Percentiles rank a stretch among this genome's conserved stretches.
Conservation (phyloP, 371 early-diverging fungal species). For the Cokeromyces recurvatus region DNA sequence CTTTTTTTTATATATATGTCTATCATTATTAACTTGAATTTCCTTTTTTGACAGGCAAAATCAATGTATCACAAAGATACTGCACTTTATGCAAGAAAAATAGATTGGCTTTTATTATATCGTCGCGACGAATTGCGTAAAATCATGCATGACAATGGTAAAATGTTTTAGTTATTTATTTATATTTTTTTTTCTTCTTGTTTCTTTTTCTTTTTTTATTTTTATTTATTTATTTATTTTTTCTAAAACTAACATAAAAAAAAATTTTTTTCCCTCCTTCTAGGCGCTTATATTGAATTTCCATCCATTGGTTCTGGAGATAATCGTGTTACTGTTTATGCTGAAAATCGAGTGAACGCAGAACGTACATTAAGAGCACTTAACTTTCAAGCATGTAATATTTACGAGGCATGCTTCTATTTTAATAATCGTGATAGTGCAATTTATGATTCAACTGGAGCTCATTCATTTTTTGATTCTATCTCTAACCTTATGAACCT, state of each 20-base stretch:
- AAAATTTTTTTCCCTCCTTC: background rate
- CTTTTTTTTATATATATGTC: background rate
- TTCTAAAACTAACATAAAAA: background rate
- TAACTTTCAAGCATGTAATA: slow-evolving; percentile 53
- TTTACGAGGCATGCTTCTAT: slow-evolving; percentile 57
- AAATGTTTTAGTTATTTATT: slow-evolving; percentile 1
- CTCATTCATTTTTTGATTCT: slow-evolving; percentile 26
- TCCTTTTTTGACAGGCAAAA: slow-evolving; percentile 22
- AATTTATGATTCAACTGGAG: slow-evolving; percentile 15
- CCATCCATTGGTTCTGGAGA: slow-evolving; percentile 59
- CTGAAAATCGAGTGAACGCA: slow-evolving; percentile 64
- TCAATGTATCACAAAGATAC: slow-evolving; percentile 44
- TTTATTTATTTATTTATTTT: background rate
- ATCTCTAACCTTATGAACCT: slow-evolving; percentile 33
- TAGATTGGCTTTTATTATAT: slow-evolving; percentile 73
- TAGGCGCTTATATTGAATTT: slow-evolving; percentile 53
- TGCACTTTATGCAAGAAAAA: slow-evolving; percentile 54
- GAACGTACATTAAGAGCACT: slow-evolving; percentile 68
- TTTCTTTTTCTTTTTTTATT: too few species aligned
- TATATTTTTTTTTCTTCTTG: background rate
- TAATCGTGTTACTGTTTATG: slow-evolving; percentile 55
- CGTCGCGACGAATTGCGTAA: slow-evolving; percentile 56
- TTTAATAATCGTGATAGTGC: slow-evolving; percentile 33
- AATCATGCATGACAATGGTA: slow-evolving; percentile 75
- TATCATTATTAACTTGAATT: background rate